Percentiles rank a stretch among this genome's conserved stretches.
These are phyloP conservation scores for Naganishia sp. DNA, from an alignment of 1,284 basidiomycete species.

Conservation along the genomic window DNA sequence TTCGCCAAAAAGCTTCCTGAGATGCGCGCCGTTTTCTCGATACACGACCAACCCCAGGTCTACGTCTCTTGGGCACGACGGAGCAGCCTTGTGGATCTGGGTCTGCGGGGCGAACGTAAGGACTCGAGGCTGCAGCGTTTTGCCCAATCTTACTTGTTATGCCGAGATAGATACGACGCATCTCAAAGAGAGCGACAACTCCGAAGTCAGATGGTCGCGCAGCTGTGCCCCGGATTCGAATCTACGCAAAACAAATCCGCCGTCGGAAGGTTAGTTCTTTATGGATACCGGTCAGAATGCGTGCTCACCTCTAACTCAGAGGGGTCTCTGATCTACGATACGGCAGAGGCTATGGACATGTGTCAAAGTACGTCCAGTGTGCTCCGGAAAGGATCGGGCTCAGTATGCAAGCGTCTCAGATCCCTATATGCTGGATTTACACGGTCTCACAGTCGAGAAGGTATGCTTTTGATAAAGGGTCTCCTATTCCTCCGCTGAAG, in stretches of 20 bases:
- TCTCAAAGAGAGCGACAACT: constrained; percentile 47
- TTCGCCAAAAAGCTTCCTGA: constrained; percentile 52
- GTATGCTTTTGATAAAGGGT: background rate
- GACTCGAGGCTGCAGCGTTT: constrained; percentile 1
- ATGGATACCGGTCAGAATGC: background rate
- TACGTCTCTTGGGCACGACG: constrained; percentile 54
- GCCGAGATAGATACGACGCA: constrained; percentile 41
- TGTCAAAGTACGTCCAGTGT: constrained; percentile 45
- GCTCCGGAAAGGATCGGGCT: background rate
- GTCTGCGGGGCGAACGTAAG: constrained; percentile 53
- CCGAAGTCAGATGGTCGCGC: constrained; percentile 41
- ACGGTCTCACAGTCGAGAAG: constrained; percentile 50
- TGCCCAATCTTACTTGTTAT: background rate
- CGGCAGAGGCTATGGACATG: constrained; percentile 46
- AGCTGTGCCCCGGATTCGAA: constrained; percentile 49
- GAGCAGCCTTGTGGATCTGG: constrained; percentile 52
- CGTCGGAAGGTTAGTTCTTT: constrained; percentile 10
- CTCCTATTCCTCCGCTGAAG: background rate
- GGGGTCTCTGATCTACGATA: constrained; percentile 46
- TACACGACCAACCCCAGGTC: constrained; percentile 57
- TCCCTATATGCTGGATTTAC: constrained; percentile 50
- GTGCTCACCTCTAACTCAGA: constrained; percentile 1
- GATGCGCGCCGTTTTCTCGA: constrained; percentile 54
- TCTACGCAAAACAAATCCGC: constrained; percentile 37
- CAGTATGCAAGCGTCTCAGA: constrained; percentile 35